A percentile compares a stretch with the other conserved stretches of the same genome.
These are phyloP conservation scores for Ceratobasidium sp. DNA, from an alignment of 1,284 basidiomycete species.

Conservation along the genomic window DNA sequence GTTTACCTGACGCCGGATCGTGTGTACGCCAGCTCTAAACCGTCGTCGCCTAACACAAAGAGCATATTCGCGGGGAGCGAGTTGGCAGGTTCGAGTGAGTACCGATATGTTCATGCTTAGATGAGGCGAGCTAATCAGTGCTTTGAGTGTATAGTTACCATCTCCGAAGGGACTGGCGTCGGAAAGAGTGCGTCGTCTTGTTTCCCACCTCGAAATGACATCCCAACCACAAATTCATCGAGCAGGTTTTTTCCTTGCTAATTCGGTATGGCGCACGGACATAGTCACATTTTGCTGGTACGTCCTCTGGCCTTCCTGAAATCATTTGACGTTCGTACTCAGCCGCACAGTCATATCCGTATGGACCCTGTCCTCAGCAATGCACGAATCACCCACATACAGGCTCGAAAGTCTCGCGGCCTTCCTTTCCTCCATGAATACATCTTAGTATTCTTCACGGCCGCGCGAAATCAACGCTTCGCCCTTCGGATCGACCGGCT, in stretches of 20 bases:
- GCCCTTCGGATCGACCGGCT: conserved; percentile 19
- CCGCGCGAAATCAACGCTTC: background rate
- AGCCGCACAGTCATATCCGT: background rate
- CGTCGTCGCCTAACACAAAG: background rate
- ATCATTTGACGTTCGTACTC: background rate
- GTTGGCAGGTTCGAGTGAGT: background rate
- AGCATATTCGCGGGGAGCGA: background rate
- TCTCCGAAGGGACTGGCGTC: too few relatives aligned
- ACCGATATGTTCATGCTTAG: background rate
- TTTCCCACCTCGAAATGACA: too few relatives aligned
- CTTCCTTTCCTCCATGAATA: conserved; percentile 30
- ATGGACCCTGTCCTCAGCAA: background rate
- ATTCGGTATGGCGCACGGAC: conserved; percentile 6
- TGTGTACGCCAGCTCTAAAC: too few relatives aligned
- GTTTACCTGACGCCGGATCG: background rate
- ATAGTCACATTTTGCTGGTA: conserved; percentile 31
- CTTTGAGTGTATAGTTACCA: too few relatives aligned
- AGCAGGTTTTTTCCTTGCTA: background rate
- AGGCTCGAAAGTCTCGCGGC: conserved; percentile 25
- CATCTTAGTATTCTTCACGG: conserved; percentile 15
- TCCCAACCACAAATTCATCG: background rate
- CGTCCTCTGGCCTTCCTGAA: background rate
- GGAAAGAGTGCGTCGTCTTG: background rate
- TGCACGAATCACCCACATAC: conserved; percentile 19
- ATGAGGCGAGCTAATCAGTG: background rate